Percentiles rank a stretch among this genome's conserved stretches.
Evolutionary conservation across 2,329 filamentous ascomycete genomes (phyloP).

Genomic region (Calonectria hongkongensis): DNA sequence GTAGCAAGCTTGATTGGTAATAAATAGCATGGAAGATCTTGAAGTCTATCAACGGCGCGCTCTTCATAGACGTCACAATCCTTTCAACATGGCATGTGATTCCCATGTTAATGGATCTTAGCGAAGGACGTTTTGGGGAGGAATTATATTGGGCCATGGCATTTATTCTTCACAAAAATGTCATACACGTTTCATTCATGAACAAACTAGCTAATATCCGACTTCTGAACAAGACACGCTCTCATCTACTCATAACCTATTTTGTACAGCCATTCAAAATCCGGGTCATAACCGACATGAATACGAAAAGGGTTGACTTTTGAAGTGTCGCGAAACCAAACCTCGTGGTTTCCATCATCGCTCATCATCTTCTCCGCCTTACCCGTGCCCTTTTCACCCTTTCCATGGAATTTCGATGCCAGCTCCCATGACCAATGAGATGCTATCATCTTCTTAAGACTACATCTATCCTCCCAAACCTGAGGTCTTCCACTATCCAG

Average conservation of each 20-base stretch:
- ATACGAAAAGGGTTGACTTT: neutral
- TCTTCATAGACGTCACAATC: too few relatives aligned
- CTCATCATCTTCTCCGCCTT: conserved; percentile 35
- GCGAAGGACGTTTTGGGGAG: too few relatives aligned
- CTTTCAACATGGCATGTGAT: too few relatives aligned
- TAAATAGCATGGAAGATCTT: neutral
- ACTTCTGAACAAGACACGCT: neutral
- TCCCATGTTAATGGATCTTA: too few relatives aligned
- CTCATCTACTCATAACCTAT: neutral
- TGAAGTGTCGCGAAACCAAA: conserved; percentile 38
- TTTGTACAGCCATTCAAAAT: neutral
- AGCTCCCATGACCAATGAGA: conserved; percentile 32
- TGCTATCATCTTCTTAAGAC: conserved; percentile 23
- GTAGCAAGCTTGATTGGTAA: conserved; percentile 27
- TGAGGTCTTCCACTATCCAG: neutral
- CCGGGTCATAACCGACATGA: conserved; percentile 8
- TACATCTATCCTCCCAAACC: conserved; percentile 45
- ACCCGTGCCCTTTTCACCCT: conserved; percentile 29
- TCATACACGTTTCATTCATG: too few relatives aligned
- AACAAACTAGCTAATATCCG: too few relatives aligned
- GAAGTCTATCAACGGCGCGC: neutral
- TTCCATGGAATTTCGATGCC: conserved; percentile 39
- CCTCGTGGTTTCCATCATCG: conserved; percentile 20
- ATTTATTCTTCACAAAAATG: too few relatives aligned
- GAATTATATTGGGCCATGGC: too few relatives aligned